phyloP scores from a whole-genome alignment of 495 filamentous ascomycete genomes.

The Choiromyces venosus region DNA sequence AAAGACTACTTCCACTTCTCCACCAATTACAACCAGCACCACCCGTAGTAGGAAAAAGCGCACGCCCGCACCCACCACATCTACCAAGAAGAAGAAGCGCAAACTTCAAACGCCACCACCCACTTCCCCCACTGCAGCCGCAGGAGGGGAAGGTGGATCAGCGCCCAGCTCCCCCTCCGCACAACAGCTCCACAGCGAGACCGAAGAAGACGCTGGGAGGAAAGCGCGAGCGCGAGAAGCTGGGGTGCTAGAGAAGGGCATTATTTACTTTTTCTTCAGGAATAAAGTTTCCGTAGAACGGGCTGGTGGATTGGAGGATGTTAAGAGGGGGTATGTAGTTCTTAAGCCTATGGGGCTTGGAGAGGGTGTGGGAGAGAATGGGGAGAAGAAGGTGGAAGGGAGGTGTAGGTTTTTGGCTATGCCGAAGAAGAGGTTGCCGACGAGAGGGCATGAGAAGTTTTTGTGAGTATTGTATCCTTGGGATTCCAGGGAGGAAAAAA shows the following conservation, averaged over 20 bases:
- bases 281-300: conserved; percentile 68
- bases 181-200: conserved; percentile 7
- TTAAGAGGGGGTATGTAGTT: conserved; percentile 75
- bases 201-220: conserved; percentile 1
- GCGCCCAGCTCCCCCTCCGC: background rate
- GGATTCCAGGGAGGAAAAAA: background rate
- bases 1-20: background rate
- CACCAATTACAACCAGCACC: conserved; percentile 14
- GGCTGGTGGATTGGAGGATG: conserved; percentile 62
- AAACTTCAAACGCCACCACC: conserved; percentile 1
- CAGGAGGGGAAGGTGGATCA: no score
- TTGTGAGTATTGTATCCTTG: conserved; percentile 44
- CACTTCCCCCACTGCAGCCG: background rate
- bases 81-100: conserved; percentile 19
- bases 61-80: background rate
- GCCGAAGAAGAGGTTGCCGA: conserved; percentile 81
- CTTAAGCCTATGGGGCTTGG: conserved; percentile 69
- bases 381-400: conserved; percentile 54
- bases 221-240: conserved; percentile 38
- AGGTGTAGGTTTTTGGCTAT: conserved; percentile 69
- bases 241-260: conserved; percentile 73
- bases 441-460: conserved; percentile 65
- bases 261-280: conserved; percentile 92
- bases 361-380: conserved; percentile 58
- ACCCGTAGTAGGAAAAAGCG: conserved; percentile 30